These are phyloP conservation scores for Auxenochlorella pyrenoidosa DNA, from an alignment of 139 green algal genomes.

Conservation along the genomic window DNA sequence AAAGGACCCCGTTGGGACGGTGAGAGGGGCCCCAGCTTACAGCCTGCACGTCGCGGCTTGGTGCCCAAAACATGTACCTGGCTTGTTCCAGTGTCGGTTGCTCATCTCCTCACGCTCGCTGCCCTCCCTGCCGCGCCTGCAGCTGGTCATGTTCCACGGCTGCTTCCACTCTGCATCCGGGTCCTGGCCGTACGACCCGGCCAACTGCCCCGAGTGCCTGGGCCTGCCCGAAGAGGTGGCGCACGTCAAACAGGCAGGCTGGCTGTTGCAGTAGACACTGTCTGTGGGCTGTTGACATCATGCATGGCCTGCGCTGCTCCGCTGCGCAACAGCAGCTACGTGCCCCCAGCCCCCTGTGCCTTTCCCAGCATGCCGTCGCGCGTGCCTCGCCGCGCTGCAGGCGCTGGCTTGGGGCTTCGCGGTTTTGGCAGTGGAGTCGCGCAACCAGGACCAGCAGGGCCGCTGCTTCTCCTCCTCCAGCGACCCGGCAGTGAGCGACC, in stretches of 20 bases:
- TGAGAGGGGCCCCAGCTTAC: background rate
- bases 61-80: too few relatives aligned
- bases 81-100: too few relatives aligned
- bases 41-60: too few relatives aligned
- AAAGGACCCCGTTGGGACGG: background rate
- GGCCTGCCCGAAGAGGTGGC: slow-evolving; percentile 3
- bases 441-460: background rate
- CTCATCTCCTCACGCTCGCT: too few relatives aligned
- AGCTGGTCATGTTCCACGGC: slow-evolving; percentile 8
- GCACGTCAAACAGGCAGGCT: background rate
- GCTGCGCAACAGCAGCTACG: too few relatives aligned
- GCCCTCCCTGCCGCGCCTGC: background rate
- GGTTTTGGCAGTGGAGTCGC: background rate
- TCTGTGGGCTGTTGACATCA: too few relatives aligned
- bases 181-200: background rate
- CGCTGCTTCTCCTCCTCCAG: background rate
- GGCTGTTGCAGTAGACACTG: too few relatives aligned
- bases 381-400: background rate
- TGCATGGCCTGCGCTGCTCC: too few relatives aligned
- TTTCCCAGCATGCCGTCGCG: too few relatives aligned
- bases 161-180: background rate
- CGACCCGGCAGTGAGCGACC: background rate
- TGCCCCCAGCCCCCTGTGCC: too few relatives aligned
- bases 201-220: background rate
- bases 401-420: background rate